Evolutionary conservation across 371 early-diverging fungal genomes (phyloP).

Genomic region (Apophysomyces elegans): DNA sequence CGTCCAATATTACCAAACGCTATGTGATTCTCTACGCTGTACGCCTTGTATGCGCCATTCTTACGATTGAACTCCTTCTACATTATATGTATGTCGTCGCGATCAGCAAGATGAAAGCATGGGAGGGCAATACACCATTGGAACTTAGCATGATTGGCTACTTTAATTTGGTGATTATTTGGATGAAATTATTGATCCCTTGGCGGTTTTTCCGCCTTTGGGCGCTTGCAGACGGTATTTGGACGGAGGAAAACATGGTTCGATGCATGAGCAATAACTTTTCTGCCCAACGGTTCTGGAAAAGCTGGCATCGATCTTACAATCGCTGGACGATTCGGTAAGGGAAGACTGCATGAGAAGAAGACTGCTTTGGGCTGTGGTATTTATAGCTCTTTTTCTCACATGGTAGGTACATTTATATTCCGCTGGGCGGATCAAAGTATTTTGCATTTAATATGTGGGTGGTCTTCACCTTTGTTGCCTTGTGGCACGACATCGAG

Average conservation of each 20-base stretch:
- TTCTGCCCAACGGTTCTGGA: constrained; percentile 90
- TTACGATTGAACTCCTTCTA: constrained; percentile 84
- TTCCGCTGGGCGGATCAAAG: constrained; percentile 86
- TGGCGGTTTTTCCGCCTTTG: constrained; percentile 95
- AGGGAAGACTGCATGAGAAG: neutral
- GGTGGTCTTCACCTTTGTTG: constrained; percentile 92
- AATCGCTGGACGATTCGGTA: constrained; percentile 88
- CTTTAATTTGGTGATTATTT: constrained; percentile 84
- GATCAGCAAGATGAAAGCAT: constrained; percentile 80
- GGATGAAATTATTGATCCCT: constrained; percentile 89
- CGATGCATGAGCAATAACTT: constrained; percentile 95
- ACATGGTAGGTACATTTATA: constrained; percentile 77
- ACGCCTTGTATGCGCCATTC: constrained; percentile 51
- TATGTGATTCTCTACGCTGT: constrained; percentile 49
- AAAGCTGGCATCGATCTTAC: constrained; percentile 91
- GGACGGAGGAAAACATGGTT: constrained; percentile 89
- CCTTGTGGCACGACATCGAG: constrained; percentile 93
- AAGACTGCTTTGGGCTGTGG: neutral
- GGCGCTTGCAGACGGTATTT: constrained; percentile 88
- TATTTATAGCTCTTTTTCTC: constrained; percentile 8
- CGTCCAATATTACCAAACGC: constrained; percentile 43
- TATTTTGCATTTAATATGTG: constrained; percentile 74
- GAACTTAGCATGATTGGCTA: constrained; percentile 84
- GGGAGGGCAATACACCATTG: constrained; percentile 76
- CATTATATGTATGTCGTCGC: constrained; percentile 88